Percentiles rank a stretch among this genome's conserved stretches.
These are phyloP conservation scores for Ophiocordyceps sinensis DNA, from an alignment of 2,329 filamentous ascomycete species.

Conservation along the genomic window DNA sequence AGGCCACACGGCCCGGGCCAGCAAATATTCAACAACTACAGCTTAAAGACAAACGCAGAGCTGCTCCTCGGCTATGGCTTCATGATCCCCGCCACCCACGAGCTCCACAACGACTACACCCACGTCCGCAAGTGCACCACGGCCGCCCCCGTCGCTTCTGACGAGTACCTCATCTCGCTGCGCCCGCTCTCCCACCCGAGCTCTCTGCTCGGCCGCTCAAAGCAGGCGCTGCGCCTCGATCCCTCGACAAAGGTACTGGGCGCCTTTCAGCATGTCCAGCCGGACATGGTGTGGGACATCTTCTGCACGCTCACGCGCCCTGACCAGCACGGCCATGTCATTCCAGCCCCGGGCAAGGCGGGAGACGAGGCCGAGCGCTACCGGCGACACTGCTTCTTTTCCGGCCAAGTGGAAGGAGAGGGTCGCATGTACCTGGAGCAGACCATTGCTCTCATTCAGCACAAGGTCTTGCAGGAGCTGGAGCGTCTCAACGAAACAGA, in stretches of 20 bases:
- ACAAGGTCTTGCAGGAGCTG: conserved; percentile 27
- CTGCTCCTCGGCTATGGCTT: conserved; percentile 51
- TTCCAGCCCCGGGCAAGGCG: conserved; percentile 8
- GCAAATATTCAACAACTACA: conserved; percentile 58
- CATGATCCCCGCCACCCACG: conserved; percentile 30
- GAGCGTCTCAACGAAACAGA: conserved; percentile 32
- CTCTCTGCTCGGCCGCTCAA: conserved; percentile 30
- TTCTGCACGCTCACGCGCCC: conserved; percentile 22
- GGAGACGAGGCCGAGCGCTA: conserved; percentile 14
- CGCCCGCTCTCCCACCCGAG: conserved; percentile 31
- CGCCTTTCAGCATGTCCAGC: conserved; percentile 35
- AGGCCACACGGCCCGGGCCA: conserved; percentile 33
- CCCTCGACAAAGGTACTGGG: conserved; percentile 13
- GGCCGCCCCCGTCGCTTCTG: conserved; percentile 8
- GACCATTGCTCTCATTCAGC: conserved; percentile 25
- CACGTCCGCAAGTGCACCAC: conserved; percentile 35
- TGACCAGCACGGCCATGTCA: conserved; percentile 13
- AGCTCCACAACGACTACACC: conserved; percentile 44
- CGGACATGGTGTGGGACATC: conserved; percentile 37
- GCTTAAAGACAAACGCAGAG: conserved; percentile 59
- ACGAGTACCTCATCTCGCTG: conserved; percentile 38
- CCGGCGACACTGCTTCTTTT: conserved; percentile 14
- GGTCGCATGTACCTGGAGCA: conserved; percentile 16
- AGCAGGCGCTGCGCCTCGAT: conserved; percentile 19
- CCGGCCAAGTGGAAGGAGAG: conserved; percentile 14